These are phyloP conservation scores for Pisolithus orientalis DNA, from an alignment of 768 basidiomycete species.

Conservation along the genomic window DNA sequence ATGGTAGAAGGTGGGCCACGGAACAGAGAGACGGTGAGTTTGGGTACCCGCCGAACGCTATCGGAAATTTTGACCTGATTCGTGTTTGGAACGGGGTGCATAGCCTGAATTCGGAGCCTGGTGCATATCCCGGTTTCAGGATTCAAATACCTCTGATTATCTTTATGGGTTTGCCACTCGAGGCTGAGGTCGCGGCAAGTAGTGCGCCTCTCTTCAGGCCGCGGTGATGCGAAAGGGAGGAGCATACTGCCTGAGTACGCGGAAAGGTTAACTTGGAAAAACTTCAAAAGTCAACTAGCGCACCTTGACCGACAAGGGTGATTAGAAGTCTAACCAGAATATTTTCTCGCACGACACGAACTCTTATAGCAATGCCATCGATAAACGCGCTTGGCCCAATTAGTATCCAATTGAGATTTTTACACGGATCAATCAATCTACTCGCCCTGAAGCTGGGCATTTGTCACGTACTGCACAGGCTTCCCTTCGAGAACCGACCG, in stretches of 20 bases:
- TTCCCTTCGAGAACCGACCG: no score
- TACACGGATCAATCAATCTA: no score
- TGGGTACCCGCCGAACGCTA: slow-evolving; percentile 1
- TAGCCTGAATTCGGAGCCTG: slow-evolving; percentile 10
- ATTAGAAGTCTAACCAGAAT: no score
- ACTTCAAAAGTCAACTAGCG: no score
- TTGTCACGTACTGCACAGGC: no score
- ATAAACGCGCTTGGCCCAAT: no score
- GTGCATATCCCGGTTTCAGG: slow-evolving; percentile 11
- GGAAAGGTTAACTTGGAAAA: neutral
- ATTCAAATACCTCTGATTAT: slow-evolving; percentile 13
- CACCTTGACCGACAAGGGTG: no score
- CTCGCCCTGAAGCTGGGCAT: no score
- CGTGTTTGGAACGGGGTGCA: neutral
- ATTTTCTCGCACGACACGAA: no score
- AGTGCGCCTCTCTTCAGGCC: neutral
- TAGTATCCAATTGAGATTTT: no score
- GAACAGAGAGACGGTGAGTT: slow-evolving; percentile 11
- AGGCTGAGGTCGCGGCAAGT: neutral
- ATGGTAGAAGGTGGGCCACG: neutral
- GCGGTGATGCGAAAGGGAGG: neutral
- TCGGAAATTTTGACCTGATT: slow-evolving; percentile 3
- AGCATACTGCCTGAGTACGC: neutral
- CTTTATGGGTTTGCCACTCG: slow-evolving; percentile 1
- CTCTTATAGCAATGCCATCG: no score